Evolutionary conservation across 2,329 filamentous ascomycete genomes (phyloP), one percentile per base, ranked within the genome.

Genomic region (Pseudodiploospora longispora): DNA sequence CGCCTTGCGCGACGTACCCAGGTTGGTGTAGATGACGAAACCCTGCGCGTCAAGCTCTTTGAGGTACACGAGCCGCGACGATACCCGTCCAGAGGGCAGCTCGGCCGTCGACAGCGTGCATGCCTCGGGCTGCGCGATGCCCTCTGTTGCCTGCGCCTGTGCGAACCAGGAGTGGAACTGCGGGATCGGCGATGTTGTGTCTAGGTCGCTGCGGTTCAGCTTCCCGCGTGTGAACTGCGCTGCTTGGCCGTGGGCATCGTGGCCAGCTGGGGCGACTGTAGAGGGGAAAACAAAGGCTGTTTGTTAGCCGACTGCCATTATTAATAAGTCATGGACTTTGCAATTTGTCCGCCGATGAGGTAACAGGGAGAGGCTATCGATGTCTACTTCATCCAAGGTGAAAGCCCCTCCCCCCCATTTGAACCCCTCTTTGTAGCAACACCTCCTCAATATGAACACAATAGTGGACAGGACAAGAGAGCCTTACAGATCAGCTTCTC

Each of bases 111-210:
- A 85, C 1, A 98, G 74, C 2, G 84, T 89, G 58, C 88, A 89
- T 1, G 93, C 87, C 66, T 98, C 93, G 1, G 91, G 90, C 54
- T 94, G 85, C 38, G 80, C 70, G 38, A 89, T 76, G 28, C 69
- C 60, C 7, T 69, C 58, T 5, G 72, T 43, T 42, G 60, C 59
- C 50, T 83, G 78, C 0, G 90, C 87, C 48, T 82, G 75, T 9
- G 76, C 74, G 75, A 95, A 98, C 93, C 93, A 98, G 49, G 69
- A 64, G 69, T 95, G 78, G 72, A 97, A 98, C 69, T 97, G 93
- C 30, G 73, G 71, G 46, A 91, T 79, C 1, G 93, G 93, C 43
- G 75, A 75, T 6, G 69, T 44, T 1, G 72, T 58, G 55, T 78
- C 64, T 12, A 94, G 79, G 58, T 87, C 76, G 1, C 64, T 56